Base-by-base conservation (phyloP, 2,329 filamentous ascomycete genomes). In the Chaetomium olivaceum region DNA sequence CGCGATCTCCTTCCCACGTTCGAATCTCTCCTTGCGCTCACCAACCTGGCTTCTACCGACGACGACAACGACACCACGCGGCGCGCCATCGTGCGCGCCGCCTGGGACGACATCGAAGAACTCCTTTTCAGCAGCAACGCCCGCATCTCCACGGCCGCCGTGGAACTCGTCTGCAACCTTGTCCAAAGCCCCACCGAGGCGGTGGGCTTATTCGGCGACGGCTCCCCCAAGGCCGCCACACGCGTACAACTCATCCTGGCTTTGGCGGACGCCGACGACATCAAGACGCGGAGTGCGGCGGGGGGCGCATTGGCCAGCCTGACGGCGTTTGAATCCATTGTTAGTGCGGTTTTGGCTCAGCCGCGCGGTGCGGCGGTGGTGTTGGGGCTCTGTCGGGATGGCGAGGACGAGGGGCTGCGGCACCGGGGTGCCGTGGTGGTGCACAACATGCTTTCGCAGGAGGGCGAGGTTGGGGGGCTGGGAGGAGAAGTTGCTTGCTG, bases 151-250 rank as follows among this genome's bases (percentile, higher is more conserved):
- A 91, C 94, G 59, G 94, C 94, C 0, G 87, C 92, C 0, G 91
- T 92, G 29, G 93, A 99, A 76, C 83, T 99, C 2, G 83, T 97
- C 25, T 99, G 95, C 80, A 99, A 99, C 73, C 83, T 99, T 19
- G 90, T 92, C 74, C 88, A 90, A 64, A 83, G 83, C 1, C 85
- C 88, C 0, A 61, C 63, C 43, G 83, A 88, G 43, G 89, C 89
- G 21, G 82, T 91, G 3, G 82, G 85, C 1, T 83, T 90, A 31
- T 94, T 92, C 71, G 89, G 88, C 0, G 89, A 91, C 64, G 85
- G 83, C 12, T 86, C 84, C 29, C 25, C 66, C 4, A 85, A 89
- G 67, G 91, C 92, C 0, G 85, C 84, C 29, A 88, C 91, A 62
- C 85, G 94, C 0, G 78, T 98, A 51, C 90, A 96, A 74, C 87